A percentile compares a stretch with the other conserved stretches of the same genome.
Conservation (phyloP, 768 basidiomycete genomes). For the Chalciporus pseudorubinellus region DNA sequence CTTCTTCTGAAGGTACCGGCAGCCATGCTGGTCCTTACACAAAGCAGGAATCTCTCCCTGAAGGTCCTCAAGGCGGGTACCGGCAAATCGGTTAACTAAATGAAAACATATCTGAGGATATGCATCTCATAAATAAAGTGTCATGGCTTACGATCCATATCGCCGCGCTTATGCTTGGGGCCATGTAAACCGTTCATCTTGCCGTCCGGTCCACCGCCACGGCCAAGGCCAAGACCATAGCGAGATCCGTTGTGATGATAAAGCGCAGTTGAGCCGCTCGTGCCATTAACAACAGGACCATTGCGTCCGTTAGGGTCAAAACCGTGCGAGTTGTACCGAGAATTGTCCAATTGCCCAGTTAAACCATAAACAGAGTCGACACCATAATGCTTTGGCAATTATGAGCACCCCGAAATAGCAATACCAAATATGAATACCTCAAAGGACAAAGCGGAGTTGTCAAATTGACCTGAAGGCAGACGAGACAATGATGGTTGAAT, state of each 20-base stretch:
- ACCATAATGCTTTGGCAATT: constrained; percentile 46
- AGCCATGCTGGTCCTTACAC: constrained; percentile 99
- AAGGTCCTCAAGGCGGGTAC: constrained; percentile 92
- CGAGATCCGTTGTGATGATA: constrained; percentile 78
- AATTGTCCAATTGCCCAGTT: constrained; percentile 47
- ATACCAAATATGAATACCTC: constrained; percentile 41
- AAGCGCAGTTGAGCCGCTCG: constrained; percentile 67
- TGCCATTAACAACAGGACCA: constrained; percentile 33
- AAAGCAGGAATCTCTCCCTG: constrained; percentile 90
- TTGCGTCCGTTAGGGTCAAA: constrained; percentile 49
- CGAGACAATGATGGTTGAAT: constrained; percentile 74
- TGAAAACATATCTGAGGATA: not conserved
- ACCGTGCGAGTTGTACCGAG: constrained; percentile 56
- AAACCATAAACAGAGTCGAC: constrained; percentile 53
- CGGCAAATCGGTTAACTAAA: constrained; percentile 93
- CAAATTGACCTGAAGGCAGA: constrained; percentile 56
- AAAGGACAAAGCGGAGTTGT: constrained; percentile 52
- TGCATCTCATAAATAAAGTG: not conserved
- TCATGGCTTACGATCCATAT: constrained; percentile 82
- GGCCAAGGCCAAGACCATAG: constrained; percentile 66
- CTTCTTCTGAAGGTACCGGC: constrained; percentile 98
- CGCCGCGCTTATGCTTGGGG: constrained; percentile 91
- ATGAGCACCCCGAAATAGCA: constrained; percentile 9
- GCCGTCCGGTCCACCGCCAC: constrained; percentile 55
- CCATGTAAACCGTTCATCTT: constrained; percentile 92